Evolutionary conservation across 2,329 filamentous ascomycete genomes (phyloP).

Genomic region (Furcasterigmium sp.): DNA sequence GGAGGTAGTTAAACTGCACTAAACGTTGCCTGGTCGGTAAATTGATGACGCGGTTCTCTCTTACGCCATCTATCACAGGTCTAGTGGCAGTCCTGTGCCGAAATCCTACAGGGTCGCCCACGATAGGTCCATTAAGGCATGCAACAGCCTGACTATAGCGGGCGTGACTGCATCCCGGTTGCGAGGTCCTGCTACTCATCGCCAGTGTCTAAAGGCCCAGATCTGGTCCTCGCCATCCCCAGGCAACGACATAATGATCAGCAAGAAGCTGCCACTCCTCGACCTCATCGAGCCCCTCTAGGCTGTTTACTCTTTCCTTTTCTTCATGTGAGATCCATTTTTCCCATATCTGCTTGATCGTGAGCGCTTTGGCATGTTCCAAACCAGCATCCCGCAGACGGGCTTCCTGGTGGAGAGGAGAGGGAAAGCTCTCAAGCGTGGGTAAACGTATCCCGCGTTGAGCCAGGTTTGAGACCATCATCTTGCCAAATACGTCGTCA

Average conservation of each 20-base stretch:
- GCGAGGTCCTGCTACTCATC: not conserved
- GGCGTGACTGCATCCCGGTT: too few species aligned
- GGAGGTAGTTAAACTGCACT: not conserved
- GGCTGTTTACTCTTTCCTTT: slow-evolving; percentile 68
- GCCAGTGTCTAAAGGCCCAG: slow-evolving; percentile 13
- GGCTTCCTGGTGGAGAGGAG: slow-evolving; percentile 60
- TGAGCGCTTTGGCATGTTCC: slow-evolving; percentile 30
- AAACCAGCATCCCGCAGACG: slow-evolving; percentile 67
- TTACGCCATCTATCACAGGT: too few species aligned
- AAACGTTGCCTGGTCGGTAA: too few species aligned
- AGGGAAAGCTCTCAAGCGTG: slow-evolving; percentile 69
- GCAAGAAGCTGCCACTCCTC: slow-evolving; percentile 90
- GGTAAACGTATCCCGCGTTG: slow-evolving; percentile 78
- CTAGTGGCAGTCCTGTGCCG: too few species aligned
- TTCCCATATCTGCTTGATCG: slow-evolving; percentile 62
- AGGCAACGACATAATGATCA: slow-evolving; percentile 82
- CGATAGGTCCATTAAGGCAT: too few species aligned
- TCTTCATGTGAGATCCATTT: slow-evolving; percentile 66
- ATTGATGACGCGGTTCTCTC: too few species aligned
- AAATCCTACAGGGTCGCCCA: too few species aligned
- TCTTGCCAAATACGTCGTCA: slow-evolving; percentile 78
- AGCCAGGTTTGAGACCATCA: slow-evolving; percentile 88
- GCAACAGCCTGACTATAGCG: too few species aligned
- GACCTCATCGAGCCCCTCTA: slow-evolving; percentile 91
- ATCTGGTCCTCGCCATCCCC: slow-evolving; percentile 68